Evolutionary conservation across 1,284 basidiomycete species (phyloP).

Genomic region (Cryptococcus wingfieldii): DNA sequence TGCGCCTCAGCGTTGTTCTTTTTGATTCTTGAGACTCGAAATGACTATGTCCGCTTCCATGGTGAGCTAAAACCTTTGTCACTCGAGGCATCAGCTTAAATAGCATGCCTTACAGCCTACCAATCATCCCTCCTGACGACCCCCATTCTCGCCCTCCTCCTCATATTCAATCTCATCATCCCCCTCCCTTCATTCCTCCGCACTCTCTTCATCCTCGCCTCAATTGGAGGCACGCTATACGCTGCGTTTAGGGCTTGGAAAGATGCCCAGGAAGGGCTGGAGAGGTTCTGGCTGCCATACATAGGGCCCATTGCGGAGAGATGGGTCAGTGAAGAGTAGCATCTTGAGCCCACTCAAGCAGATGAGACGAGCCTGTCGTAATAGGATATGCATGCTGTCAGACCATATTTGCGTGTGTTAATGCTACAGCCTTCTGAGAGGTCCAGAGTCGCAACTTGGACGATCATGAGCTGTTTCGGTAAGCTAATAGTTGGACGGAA

Average conservation of each 20-base stretch:
- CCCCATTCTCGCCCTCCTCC: conserved; percentile 61
- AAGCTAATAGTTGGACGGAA: too few relatives aligned
- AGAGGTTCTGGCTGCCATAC: conserved; percentile 61
- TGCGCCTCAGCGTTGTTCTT: conserved; percentile 57
- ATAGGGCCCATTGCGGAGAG: conserved; percentile 67
- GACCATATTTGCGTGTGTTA: too few relatives aligned
- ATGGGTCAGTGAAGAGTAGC: conserved; percentile 67
- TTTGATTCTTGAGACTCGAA: conserved; percentile 70
- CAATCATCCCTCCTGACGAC: conserved; percentile 70
- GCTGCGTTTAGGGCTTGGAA: conserved; percentile 58
- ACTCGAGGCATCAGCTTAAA: neutral
- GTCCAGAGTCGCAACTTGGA: too few relatives aligned
- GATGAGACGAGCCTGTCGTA: too few relatives aligned
- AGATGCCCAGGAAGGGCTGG: conserved; percentile 59
- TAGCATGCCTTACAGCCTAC: conserved; percentile 54
- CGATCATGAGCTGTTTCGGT: too few relatives aligned
- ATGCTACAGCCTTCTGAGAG: too few relatives aligned
- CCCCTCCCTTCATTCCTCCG: conserved; percentile 46
- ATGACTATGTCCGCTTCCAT: conserved; percentile 75
- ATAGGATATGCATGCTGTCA: too few relatives aligned
- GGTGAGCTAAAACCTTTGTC: conserved; percentile 51
- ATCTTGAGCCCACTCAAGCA: too few relatives aligned
- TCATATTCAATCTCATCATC: conserved; percentile 60
- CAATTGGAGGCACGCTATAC: conserved; percentile 27
- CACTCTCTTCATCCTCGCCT: conserved; percentile 26